Evolutionary conservation across 1,284 basidiomycete species (phyloP).

Genomic region (Salmacisia buchloeana): DNA sequence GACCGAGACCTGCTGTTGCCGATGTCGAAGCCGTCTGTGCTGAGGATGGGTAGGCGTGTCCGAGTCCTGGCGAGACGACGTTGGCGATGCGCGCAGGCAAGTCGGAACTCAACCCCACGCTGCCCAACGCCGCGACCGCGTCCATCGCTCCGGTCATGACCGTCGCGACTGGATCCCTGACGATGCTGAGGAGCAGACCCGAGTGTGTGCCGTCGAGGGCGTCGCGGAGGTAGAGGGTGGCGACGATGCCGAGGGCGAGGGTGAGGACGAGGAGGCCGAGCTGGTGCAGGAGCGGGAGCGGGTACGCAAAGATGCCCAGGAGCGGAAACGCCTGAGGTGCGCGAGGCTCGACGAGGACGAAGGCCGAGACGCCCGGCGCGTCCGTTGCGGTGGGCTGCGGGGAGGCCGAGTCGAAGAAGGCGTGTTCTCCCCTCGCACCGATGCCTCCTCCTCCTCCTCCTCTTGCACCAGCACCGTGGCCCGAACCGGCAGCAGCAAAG

Average conservation of each 20-base stretch:
- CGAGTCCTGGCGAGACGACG: neutral
- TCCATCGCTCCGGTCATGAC: conserved; percentile 19
- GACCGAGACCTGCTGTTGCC: neutral
- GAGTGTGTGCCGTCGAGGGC: conserved; percentile 21
- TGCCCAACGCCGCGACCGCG: conserved; percentile 6
- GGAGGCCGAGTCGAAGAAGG: too few species aligned
- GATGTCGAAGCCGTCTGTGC: neutral
- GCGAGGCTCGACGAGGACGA: conserved; percentile 22
- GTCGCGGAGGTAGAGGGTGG: conserved; percentile 15
- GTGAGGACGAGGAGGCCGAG: conserved; percentile 12
- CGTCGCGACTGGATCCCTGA: neutral
- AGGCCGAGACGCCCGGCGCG: neutral
- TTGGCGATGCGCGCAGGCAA: neutral
- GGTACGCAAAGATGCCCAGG: conserved; percentile 15
- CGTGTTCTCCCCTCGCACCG: too few species aligned
- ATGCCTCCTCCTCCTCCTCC: too few species aligned
- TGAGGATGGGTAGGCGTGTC: neutral
- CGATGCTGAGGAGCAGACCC: conserved; percentile 17
- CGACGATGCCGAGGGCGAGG: conserved; percentile 14
- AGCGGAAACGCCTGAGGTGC: conserved; percentile 19
- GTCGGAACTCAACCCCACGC: neutral
- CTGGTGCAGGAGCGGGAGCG: conserved; percentile 17
- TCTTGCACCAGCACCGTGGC: neutral
- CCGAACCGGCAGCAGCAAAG: neutral
- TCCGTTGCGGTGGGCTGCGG: too few species aligned